A percentile compares a stretch with the other conserved stretches of the same genome.
These are phyloP conservation scores for Aureoboletus auriporus DNA, from an alignment of 768 basidiomycete genomes.

Conservation along the genomic window DNA sequence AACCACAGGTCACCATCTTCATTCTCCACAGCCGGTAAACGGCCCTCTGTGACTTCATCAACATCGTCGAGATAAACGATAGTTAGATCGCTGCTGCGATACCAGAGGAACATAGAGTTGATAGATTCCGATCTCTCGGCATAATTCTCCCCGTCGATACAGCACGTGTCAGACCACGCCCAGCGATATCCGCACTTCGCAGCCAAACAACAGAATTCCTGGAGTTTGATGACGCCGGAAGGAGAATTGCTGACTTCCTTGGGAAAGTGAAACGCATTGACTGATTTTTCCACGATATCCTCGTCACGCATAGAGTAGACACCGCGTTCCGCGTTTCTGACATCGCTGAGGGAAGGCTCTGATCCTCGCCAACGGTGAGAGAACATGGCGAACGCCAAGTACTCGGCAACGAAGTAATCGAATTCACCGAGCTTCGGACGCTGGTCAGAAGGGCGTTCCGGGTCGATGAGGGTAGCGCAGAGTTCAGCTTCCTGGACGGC, in stretches of 20 bases:
- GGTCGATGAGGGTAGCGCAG: not conserved
- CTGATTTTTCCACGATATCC: not conserved
- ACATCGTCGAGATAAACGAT: slow-evolving; percentile 28
- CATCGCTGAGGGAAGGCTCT: slow-evolving; percentile 16
- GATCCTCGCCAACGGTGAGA: slow-evolving; percentile 23
- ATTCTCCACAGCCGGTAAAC: slow-evolving; percentile 2
- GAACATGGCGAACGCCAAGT: slow-evolving; percentile 25
- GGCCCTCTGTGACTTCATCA: slow-evolving; percentile 18
- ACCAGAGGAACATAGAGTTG: slow-evolving; percentile 29
- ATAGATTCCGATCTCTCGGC: slow-evolving; percentile 26
- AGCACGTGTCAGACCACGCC: slow-evolving; percentile 30
- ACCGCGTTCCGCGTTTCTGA: slow-evolving; percentile 8
- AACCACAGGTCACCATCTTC: slow-evolving; percentile 9
- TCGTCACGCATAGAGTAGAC: slow-evolving; percentile 15
- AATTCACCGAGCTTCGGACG: slow-evolving; percentile 4
- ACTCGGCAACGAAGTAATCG: slow-evolving; percentile 13
- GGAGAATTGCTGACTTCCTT: not conserved
- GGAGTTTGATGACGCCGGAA: slow-evolving; percentile 19
- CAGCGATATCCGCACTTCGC: slow-evolving; percentile 30
- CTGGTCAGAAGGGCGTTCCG: not conserved
- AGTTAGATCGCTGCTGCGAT: slow-evolving; percentile 22
- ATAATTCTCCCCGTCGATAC: slow-evolving; percentile 22
- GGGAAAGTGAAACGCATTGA: not conserved
- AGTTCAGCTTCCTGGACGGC: slow-evolving; percentile 1
- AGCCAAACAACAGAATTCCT: slow-evolving; percentile 26